These are phyloP conservation scores for Metschnikowia koreensis DNA, from an alignment of 805 yeast species.

Conservation along the genomic window DNA sequence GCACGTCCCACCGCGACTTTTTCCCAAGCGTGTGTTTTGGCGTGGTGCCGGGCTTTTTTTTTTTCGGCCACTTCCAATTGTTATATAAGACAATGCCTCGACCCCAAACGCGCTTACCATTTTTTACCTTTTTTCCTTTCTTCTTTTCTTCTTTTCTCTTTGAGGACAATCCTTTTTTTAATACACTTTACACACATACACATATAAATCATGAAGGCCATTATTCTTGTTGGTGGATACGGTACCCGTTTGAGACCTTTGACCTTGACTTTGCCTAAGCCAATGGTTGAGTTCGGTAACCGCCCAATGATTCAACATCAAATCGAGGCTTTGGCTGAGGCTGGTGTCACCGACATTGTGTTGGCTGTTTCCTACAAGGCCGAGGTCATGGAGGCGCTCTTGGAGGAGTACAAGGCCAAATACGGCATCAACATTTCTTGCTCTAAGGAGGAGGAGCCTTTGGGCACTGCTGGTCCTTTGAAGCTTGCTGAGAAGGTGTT, in stretches of 20 bases:
- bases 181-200: background rate
- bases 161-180: constrained; percentile 6
- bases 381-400: constrained; percentile 95
- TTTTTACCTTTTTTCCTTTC: constrained; percentile 4
- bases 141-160: constrained; percentile 11
- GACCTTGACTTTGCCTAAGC: constrained; percentile 92
- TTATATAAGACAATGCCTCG: constrained; percentile 9
- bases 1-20: constrained; percentile 13
- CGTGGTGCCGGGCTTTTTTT: constrained; percentile 1
- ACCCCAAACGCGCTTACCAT: background rate
- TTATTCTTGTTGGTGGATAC: constrained; percentile 98
- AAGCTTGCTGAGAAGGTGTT: constrained; percentile 93
- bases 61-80: constrained; percentile 6
- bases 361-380: constrained; percentile 99
- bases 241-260: constrained; percentile 99
- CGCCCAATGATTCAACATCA: constrained; percentile 99
- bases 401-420: constrained; percentile 89
- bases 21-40: constrained; percentile 9
- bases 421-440: constrained; percentile 95
- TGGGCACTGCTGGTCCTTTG: constrained; percentile 99
- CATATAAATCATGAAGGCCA: constrained; percentile 71
- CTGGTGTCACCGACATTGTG: constrained; percentile 98
- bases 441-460: constrained; percentile 98
- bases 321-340: constrained; percentile 95
- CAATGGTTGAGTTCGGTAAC: constrained; percentile 96